Percentiles rank a stretch among this genome's conserved stretches.
Evolutionary conservation across 2,329 filamentous ascomycete species (phyloP).

Genomic region (Colletotrichum australisinense): DNA sequence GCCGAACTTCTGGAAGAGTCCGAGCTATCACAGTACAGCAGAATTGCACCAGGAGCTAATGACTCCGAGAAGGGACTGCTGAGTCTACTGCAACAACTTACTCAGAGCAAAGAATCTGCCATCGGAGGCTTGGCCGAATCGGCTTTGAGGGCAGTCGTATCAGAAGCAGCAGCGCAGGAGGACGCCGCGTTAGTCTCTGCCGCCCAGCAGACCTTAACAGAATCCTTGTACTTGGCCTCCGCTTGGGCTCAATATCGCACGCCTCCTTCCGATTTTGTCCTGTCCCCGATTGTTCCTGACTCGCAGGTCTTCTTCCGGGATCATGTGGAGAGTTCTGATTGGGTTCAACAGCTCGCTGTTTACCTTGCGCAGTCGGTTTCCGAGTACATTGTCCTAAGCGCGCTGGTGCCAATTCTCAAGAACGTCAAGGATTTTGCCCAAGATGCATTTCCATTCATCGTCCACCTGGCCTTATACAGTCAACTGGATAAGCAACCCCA

Average conservation of each 20-base stretch:
- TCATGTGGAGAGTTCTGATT: constrained; percentile 60
- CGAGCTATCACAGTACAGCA: constrained; percentile 61
- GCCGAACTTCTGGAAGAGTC: constrained; percentile 71
- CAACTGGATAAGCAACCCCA: constrained; percentile 72
- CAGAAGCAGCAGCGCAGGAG: constrained; percentile 59
- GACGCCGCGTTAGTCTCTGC: constrained; percentile 61
- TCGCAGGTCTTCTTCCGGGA: constrained; percentile 49
- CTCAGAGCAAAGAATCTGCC: constrained; percentile 65
- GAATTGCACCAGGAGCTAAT: constrained; percentile 57
- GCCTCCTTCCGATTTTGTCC: constrained; percentile 62
- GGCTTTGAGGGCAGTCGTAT: constrained; percentile 67
- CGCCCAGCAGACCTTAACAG: constrained; percentile 63
- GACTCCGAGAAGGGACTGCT: constrained; percentile 74
- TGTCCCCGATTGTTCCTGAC: constrained; percentile 37
- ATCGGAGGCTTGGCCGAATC: constrained; percentile 71
- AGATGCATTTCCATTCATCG: constrained; percentile 82
- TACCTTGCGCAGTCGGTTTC: constrained; percentile 69
- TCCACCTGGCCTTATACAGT: constrained; percentile 82
- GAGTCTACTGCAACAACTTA: constrained; percentile 69
- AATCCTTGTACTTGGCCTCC: constrained; percentile 64
- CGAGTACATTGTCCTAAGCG: constrained; percentile 75
- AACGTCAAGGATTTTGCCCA: constrained; percentile 77
- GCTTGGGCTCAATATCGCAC: constrained; percentile 67
- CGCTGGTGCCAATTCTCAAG: constrained; percentile 74
- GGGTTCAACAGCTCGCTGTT: constrained; percentile 72